A percentile compares a stretch with the other conserved stretches of the same genome.
Evolutionary conservation across 2,329 filamentous ascomycete genomes (phyloP).

Genomic region (Cytospora piceicola): DNA sequence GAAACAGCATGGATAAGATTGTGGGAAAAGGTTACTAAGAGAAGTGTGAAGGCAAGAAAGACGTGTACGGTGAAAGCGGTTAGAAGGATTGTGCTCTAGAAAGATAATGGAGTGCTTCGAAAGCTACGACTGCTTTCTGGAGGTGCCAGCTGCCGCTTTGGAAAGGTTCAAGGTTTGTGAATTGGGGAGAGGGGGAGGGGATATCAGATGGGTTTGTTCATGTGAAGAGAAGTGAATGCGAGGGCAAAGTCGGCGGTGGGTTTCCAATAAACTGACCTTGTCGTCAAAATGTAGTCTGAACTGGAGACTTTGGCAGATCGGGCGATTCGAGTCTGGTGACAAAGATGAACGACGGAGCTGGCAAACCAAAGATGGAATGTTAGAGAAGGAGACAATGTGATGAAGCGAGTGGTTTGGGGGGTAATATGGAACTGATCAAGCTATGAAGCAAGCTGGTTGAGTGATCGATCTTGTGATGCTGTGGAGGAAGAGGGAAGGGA

Average conservation of each 20-base stretch:
- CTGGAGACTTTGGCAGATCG: constrained; percentile 20
- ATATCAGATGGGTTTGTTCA: neutral
- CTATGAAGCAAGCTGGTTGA: constrained; percentile 61
- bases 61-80: neutral
- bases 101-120: neutral
- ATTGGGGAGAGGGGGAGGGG: neutral
- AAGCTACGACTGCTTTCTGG: neutral
- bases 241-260: neutral
- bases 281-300: constrained; percentile 13
- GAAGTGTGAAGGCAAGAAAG: neutral
- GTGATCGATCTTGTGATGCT: constrained; percentile 48
- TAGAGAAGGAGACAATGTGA: constrained; percentile 46
- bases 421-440: constrained; percentile 62
- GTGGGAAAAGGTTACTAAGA: neutral
- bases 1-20: neutral
- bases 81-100: neutral
- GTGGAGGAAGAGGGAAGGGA: constrained; percentile 34
- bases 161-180: neutral
- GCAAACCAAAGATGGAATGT: constrained; percentile 27
- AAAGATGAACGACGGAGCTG: constrained; percentile 23
- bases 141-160: neutral
- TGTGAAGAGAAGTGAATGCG: neutral
- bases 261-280: constrained; percentile 17
- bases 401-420: constrained; percentile 55
- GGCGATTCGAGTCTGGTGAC: constrained; percentile 16